Base-by-base conservation (phyloP, 768 basidiomycete genomes). In the Hygrophorus pudorinus region DNA sequence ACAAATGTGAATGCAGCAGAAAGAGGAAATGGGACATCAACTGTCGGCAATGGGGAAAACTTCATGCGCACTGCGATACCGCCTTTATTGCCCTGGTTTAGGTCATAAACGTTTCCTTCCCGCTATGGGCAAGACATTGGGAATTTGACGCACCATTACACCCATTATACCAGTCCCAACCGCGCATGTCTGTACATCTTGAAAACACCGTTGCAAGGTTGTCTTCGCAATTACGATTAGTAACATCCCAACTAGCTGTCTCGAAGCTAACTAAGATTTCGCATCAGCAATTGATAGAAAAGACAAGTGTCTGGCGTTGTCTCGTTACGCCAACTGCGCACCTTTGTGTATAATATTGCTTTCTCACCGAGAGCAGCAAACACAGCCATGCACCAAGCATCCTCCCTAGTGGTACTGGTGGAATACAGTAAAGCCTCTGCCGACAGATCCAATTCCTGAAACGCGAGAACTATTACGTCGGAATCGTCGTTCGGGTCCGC, bases 181-280 rank as follows among this genome's bases (percentile, higher is more conserved):
- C 0, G 71, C 62, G 14, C 68, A 60, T 5, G 68, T 70, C 45
- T 59, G 65, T 28, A 85, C 59, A 32, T 78, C 70, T 20, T 65
- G 62, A 48, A 90, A 81, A 49, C 71, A 73, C 2, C 54, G 27
- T 5, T 59, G 60, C 33, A 84, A 50, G 0, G 57, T 49, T 44
- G 72, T 81, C 59, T 76, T 81, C 6, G 75, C 78, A 33, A 90
- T 63, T 21, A 85, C 60, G 9, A 90, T 55, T 14, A 90, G 60
- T n/a, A 90, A 65, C 70, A 88, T 85, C 29, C 88, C 88, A 30
- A 90, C 86, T 14, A 91, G 79, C 56, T 88, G 88, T 52, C 73
- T 83, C 2, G 83, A 85, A 11, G 64, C 66, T 27, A 90, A 66
- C 85, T 89, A 42, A 20, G 35, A 20, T 10, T 16, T 43, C 30